These are phyloP conservation scores for Sugiyamaella floridensis DNA, from an alignment of 805 yeast species.

Conservation along the genomic window DNA sequence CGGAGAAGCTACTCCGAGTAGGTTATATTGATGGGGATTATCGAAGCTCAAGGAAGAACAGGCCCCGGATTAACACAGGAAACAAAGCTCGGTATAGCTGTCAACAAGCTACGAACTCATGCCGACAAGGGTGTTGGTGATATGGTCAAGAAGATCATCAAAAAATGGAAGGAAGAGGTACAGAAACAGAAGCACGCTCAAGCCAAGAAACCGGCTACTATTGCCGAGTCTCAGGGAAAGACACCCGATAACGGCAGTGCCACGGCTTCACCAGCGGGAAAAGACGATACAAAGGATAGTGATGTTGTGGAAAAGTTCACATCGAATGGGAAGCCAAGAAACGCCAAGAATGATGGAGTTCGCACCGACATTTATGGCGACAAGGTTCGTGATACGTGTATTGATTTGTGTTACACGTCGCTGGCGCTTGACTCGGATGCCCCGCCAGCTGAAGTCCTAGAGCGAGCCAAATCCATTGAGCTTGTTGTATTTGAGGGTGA, in stretches of 20 bases:
- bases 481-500: conserved; percentile 57
- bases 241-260: conserved; percentile 7
- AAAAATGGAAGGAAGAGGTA: conserved; percentile 85
- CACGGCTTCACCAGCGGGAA: conserved; percentile 8
- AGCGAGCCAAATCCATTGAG: conserved; percentile 67
- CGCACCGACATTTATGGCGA: conserved; percentile 63
- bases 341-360: conserved; percentile 74
- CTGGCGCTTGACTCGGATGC: conserved; percentile 70
- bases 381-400: conserved; percentile 74
- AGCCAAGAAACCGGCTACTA: not conserved
- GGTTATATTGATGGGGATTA: conserved; percentile 16
- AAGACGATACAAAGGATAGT: conserved; percentile 16
- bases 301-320: conserved; percentile 34
- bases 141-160: conserved; percentile 75
- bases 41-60: not conserved
- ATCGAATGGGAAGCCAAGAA: conserved; percentile 53
- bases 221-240: conserved; percentile 7
- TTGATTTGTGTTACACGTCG: conserved; percentile 81
- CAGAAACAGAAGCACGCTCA: conserved; percentile 30
- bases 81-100: conserved; percentile 95
- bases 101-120: conserved; percentile 77
- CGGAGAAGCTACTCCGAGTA: conserved; percentile 71
- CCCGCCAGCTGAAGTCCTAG: conserved; percentile 53
- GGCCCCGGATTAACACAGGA: conserved; percentile 33
- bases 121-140: conserved; percentile 50